phyloP scores from a whole-genome alignment of 164 flowering plant genomes.

The Amborella trichopoda region DNA sequence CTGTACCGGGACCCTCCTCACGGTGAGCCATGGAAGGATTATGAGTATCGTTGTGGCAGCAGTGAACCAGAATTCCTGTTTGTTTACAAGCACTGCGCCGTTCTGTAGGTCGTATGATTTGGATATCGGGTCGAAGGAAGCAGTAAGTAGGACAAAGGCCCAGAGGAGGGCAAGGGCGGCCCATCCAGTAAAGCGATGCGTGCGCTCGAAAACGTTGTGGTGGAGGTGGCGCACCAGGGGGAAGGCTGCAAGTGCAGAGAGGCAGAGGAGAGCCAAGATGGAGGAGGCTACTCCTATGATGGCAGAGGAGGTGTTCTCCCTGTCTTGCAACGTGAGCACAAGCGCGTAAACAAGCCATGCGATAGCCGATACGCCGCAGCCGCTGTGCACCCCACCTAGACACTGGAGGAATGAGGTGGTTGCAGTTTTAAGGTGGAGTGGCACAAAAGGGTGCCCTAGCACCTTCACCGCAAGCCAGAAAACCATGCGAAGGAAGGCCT shows the following conservation, averaged over 20 bases:
- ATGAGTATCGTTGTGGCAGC: constrained; percentile 33
- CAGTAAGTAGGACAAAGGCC: constrained; percentile 31
- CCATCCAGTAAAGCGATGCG: constrained; percentile 51
- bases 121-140: constrained; percentile 29
- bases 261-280: constrained; percentile 31
- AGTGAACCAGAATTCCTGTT: constrained; percentile 58
- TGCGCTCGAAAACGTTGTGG: constrained; percentile 48
- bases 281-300: constrained; percentile 26
- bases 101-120: constrained; percentile 17
- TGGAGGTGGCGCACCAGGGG: constrained; percentile 58
- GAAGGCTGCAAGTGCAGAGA: constrained; percentile 47
- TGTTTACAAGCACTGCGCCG: constrained; percentile 15
- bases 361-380: constrained; percentile 44
- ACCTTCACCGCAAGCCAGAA: constrained; percentile 40
- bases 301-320: constrained; percentile 22
- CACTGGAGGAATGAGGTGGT: constrained; percentile 41
- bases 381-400: constrained; percentile 47
- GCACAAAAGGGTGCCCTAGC: constrained; percentile 34
- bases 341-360: constrained; percentile 48
- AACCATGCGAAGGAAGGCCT: constrained; percentile 26
- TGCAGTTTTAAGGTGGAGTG: constrained; percentile 31
- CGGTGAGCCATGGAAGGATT: constrained; percentile 52
- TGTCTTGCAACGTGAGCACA: constrained; percentile 21
- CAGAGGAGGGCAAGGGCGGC: constrained; percentile 35
- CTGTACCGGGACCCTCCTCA: constrained; percentile 34